Evolutionary conservation across 2,329 filamentous ascomycete genomes (phyloP), one percentile per base, ranked within the genome.

Genomic region (Aspergillus aculeatinus): DNA sequence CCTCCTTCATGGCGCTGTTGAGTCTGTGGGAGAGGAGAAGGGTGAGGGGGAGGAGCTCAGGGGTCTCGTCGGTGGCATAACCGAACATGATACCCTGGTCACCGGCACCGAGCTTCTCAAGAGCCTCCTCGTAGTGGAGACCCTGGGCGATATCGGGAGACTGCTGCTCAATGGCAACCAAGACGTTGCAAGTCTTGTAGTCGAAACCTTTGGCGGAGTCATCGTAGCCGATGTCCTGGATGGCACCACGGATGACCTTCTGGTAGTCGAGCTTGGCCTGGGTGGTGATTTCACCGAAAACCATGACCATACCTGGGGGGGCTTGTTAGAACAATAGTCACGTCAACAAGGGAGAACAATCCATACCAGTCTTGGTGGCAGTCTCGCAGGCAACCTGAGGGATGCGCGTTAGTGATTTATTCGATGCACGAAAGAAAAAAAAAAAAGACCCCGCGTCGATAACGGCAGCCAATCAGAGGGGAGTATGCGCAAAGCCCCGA

Each of bases 31-130:
- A 90, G 76, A 98, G 88, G 74, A 94, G 87, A 71, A 98, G 86
- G 74, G 94, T 98, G 74, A 99, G 85, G 69, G 95, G 95, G 78
- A 98, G 91, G 72, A 96, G 87, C 84, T 99, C 95, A 64, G 94
- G 93, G 73, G 95, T 98, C 87, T 99, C 95, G 76, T 99, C 95
- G 74, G 95, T 96, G 80, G 95, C 95, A 86, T 99, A 99, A 74
- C 95, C 95, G 82, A 99, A 99, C 95, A 99, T 99, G 86, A 99
- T 97, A 85, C 95, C 95, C 86, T 99, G 95, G 82, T 99, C 95
- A 89, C 95, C 95, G 65, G 95, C 95, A 81, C 95, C 95, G 68
- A 99, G 89, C 83, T 96, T 89, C 88, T 99, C 95, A 53, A 99
- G 89, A 70, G 92, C 92, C 85, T 97, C 87, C 69, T 99, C 95